phyloP scores from a whole-genome alignment of 23 red algal genomes.

The Agarophyton chilense region DNA sequence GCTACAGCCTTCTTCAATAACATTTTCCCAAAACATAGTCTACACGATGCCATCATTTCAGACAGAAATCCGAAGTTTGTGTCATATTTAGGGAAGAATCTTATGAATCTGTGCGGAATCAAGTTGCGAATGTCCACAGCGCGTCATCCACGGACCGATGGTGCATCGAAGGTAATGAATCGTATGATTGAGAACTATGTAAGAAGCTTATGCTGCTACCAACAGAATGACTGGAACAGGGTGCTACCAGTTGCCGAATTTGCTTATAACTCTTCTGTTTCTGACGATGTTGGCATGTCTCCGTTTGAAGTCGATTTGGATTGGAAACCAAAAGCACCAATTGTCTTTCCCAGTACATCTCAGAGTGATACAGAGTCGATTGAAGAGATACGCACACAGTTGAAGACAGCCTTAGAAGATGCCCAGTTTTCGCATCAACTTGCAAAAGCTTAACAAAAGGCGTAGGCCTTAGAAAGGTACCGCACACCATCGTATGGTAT shows the following conservation, averaged over 20 bases:
- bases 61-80: constrained; percentile 3
- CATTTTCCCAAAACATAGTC: constrained; percentile 36
- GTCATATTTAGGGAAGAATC: background rate
- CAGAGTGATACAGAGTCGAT: background rate
- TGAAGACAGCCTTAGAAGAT: no score
- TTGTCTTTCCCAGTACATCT: background rate
- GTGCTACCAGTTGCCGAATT: no score
- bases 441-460: no score
- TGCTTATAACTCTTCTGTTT: no score
- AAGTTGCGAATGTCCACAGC: background rate
- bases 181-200: no score
- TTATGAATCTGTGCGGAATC: constrained; percentile 9
- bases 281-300: no score
- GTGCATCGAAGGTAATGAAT: constrained; percentile 30
- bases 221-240: no score
- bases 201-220: no score
- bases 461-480: no score
- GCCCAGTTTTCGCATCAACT: no score
- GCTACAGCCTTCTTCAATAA: background rate
- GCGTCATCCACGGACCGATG: constrained; percentile 16
- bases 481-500: no score
- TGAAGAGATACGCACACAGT: background rate
- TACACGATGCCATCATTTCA: constrained; percentile 31
- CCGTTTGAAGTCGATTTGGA: no score
- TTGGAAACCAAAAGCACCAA: constrained; percentile 15